Conservation (phyloP, 106 monocot genomes). For the Narthecium ossifragum region DNA sequence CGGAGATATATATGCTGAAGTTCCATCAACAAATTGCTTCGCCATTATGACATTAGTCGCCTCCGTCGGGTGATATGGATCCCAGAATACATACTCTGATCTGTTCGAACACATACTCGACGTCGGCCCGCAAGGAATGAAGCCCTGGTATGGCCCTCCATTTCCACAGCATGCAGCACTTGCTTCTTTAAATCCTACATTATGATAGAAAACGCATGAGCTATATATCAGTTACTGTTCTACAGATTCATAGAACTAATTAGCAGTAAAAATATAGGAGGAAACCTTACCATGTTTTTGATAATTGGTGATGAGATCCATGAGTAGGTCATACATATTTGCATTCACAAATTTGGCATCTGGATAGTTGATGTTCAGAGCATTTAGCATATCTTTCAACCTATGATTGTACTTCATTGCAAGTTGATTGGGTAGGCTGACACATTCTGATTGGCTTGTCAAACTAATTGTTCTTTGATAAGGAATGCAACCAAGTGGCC, state of each 20-base stretch:
- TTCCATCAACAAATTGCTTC: not conserved
- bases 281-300: not conserved
- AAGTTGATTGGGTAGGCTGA: slow-evolving; percentile 6
- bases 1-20: not conserved
- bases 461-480: slow-evolving; percentile 7
- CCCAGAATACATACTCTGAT: slow-evolving; percentile 4
- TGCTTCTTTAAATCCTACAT: slow-evolving; percentile 10
- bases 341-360: slow-evolving; percentile 7
- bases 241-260: not conserved
- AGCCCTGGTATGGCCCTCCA: not conserved
- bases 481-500: slow-evolving; percentile 8
- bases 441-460: not conserved
- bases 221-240: not conserved
- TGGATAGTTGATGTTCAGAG: not conserved
- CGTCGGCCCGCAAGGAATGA: slow-evolving; percentile 12
- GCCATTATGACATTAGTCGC: slow-evolving; percentile 7
- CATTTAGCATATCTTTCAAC: slow-evolving; percentile 3
- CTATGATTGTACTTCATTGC: slow-evolving; percentile 2
- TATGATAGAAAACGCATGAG: not conserved
- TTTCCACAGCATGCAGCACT: slow-evolving; percentile 12
- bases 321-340: slow-evolving; percentile 7
- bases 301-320: slow-evolving; percentile 8
- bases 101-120: not conserved
- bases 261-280: not conserved
- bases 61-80: slow-evolving; percentile 14